Evolutionary conservation across 1,139 yeast genomes (phyloP).

Genomic region (Kodamaea derodonti): DNA sequence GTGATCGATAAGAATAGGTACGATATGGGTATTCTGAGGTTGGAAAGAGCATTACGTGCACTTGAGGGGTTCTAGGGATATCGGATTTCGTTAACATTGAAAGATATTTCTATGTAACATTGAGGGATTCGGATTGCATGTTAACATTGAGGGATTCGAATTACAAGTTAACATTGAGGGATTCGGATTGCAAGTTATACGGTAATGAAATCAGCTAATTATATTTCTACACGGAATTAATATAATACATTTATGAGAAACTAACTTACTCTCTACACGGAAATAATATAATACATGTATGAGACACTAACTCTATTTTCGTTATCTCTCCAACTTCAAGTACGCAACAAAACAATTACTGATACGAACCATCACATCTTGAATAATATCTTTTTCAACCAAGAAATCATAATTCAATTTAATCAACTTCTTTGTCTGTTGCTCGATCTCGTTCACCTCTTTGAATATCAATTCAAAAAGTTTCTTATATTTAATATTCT

Average conservation of each 20-base stretch:
- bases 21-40: conserved; percentile 73
- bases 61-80: conserved; percentile 63
- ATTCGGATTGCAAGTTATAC: too few species aligned
- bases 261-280: too few species aligned
- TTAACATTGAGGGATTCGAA: too few species aligned
- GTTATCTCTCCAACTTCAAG: not conserved
- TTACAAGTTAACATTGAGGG: too few species aligned
- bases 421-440: conserved; percentile 12
- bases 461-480: conserved; percentile 40
- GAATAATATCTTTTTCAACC: conserved; percentile 17
- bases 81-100: too few species aligned
- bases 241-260: too few species aligned
- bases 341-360: conserved; percentile 4
- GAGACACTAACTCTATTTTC: not conserved
- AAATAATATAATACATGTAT: conserved; percentile 1
- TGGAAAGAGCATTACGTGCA: conserved; percentile 77
- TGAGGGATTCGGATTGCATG: too few species aligned
- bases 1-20: conserved; percentile 75
- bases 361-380: conserved; percentile 14
- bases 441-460: conserved; percentile 27
- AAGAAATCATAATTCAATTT: conserved; percentile 43
- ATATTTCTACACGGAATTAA: too few species aligned
- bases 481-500: conserved; percentile 36
- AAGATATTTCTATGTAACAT: too few species aligned
- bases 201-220: too few species aligned